phyloP scores from a whole-genome alignment of 768 basidiomycete genomes.

The Boletus tylopilopsis region DNA sequence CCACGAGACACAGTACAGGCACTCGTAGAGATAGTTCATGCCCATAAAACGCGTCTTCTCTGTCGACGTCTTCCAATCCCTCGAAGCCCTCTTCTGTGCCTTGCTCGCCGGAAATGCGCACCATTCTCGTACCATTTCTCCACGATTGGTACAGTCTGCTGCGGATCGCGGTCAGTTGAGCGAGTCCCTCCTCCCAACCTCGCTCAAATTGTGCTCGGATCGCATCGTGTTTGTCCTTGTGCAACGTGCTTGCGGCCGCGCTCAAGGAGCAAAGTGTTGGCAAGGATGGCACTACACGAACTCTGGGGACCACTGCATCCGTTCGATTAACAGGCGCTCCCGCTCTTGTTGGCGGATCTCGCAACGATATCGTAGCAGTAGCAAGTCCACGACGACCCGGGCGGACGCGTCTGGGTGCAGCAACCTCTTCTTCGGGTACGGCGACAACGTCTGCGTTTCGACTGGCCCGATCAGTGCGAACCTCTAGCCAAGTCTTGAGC shows the following conservation, averaged over 20 bases:
- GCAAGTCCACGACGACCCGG: conserved; percentile 62
- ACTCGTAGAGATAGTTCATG: conserved; percentile 2
- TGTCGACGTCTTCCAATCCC: conserved; percentile 32
- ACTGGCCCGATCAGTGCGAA: conserved; percentile 12
- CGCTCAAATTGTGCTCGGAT: conserved; percentile 51
- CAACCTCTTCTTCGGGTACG: conserved; percentile 1
- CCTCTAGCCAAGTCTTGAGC: conserved; percentile 49
- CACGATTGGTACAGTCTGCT: conserved; percentile 44
- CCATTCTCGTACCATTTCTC: conserved; percentile 41
- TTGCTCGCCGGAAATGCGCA: conserved; percentile 36
- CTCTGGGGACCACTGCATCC: conserved; percentile 30
- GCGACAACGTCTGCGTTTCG: not conserved
- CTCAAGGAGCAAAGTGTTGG: conserved; percentile 49
- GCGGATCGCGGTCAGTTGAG: conserved; percentile 47
- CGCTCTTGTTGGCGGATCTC: conserved; percentile 28
- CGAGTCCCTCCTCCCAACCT: conserved; percentile 63
- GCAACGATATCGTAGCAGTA: conserved; percentile 60
- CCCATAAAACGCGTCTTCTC: conserved; percentile 27
- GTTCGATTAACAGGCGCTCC: conserved; percentile 7
- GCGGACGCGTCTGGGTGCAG: conserved; percentile 22
- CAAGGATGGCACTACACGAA: conserved; percentile 55
- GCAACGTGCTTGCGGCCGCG: conserved; percentile 33
- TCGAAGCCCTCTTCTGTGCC: conserved; percentile 31
- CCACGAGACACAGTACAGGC: conserved; percentile 41
- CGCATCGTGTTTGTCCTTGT: conserved; percentile 33